Base-by-base conservation (phyloP, 2,329 filamentous ascomycete genomes). In the Triangularia setosa region DNA sequence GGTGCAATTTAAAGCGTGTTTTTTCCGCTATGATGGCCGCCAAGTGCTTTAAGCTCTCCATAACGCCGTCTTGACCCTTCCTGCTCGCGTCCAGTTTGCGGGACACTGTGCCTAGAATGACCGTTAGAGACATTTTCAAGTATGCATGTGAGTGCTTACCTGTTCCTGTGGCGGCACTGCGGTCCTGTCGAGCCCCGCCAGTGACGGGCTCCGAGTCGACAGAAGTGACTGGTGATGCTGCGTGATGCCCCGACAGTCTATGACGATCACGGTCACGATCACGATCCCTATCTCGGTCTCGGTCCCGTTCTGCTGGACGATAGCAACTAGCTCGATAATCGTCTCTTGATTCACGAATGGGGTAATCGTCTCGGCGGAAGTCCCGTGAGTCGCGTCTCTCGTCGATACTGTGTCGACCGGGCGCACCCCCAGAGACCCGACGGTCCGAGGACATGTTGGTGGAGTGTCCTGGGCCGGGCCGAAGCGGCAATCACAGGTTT, bases 1-100 rank as follows among this genome's bases (percentile, higher is more conserved):
- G 53, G n/a, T 67, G 62, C 1, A 62, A 25, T 40, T 61, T 62
- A 2, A 70, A 48, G n/a, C 40, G 40, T 21, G 40, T 48, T 21
- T 48, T 48, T 3, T 48, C 40, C 7, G 40, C 40, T 21, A 48
- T 18, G 1, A 8, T 68, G 27, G 24, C 24, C 30, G 14, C 65
- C 18, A 2, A 54, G 23, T n/a, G 65, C 56, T 12, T 18, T 52
- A 25, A 59, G 64, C 6, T 58, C 48, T 12, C 24, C 40, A 60
- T 4, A 64, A 54, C 4, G 61, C 14, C 8, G 33, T 52, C 18
- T 16, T 11, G n/a, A 67, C 25, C 52, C 7, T 55, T 2, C 33
- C 12, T 18, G 62, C 27, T 11, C 30, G 14, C 11, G 9, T 33
- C 30, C 14, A 33, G 30, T 12, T 33, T 9, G 30, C 30, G 30